Evolutionary conservation across 495 filamentous ascomycete genomes (phyloP).

Genomic region (Aspergillus carlsbadensis): DNA sequence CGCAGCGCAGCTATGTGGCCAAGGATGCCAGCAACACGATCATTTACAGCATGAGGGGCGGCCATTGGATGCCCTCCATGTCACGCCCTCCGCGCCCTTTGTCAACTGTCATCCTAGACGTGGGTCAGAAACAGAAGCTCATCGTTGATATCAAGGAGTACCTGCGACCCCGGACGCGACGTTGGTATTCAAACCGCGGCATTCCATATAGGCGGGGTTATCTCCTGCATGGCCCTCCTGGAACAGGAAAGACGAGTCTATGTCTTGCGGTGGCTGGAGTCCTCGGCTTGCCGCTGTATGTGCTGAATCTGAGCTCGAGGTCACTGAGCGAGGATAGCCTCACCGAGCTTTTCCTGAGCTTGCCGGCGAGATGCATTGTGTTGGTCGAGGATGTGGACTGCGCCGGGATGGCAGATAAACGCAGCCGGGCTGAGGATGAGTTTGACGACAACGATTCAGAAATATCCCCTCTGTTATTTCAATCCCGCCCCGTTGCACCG

Average conservation of each 20-base stretch:
- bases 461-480: not conserved
- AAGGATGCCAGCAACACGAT: slow-evolving; percentile 62
- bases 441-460: not conserved
- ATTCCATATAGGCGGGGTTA: slow-evolving; percentile 51
- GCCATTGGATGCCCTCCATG: slow-evolving; percentile 64
- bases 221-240: slow-evolving; percentile 47
- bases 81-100: slow-evolving; percentile 73
- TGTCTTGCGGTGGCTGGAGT: slow-evolving; percentile 47
- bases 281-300: slow-evolving; percentile 45
- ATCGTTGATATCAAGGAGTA: slow-evolving; percentile 87
- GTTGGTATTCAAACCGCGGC: slow-evolving; percentile 76
- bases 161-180: slow-evolving; percentile 66
- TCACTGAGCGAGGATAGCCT: slow-evolving; percentile 64
- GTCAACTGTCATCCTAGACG: slow-evolving; percentile 80
- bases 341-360: slow-evolving; percentile 62
- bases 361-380: slow-evolving; percentile 46
- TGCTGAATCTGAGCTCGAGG: slow-evolving; percentile 45
- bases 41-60: slow-evolving; percentile 54
- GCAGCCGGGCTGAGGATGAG: slow-evolving; percentile 6
- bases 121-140: slow-evolving; percentile 67
- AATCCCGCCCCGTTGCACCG: too few relatives aligned
- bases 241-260: slow-evolving; percentile 53
- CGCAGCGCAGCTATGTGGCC: slow-evolving; percentile 54
- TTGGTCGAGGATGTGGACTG: slow-evolving; percentile 51
- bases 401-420: slow-evolving; percentile 57